These are phyloP conservation scores for Trametes polyzona DNA, from an alignment of 1,284 basidiomycete genomes.

Conservation along the genomic window DNA sequence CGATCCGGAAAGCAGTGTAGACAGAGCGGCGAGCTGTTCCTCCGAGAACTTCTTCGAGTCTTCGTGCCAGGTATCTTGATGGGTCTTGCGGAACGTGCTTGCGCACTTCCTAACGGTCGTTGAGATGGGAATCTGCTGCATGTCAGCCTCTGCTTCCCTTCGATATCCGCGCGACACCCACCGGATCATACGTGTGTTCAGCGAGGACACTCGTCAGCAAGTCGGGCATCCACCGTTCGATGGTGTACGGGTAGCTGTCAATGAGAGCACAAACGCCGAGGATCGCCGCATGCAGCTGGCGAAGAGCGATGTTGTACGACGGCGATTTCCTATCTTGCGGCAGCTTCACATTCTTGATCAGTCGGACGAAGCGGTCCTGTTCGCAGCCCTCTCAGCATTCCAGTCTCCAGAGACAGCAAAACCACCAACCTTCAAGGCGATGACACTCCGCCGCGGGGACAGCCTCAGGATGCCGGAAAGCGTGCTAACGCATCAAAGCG, in stretches of 20 bases:
- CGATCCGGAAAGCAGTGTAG: conserved; percentile 72
- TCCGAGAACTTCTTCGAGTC: conserved; percentile 77
- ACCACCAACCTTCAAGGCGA: conserved; percentile 61
- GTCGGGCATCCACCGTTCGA: conserved; percentile 85
- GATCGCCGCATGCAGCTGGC: conserved; percentile 79
- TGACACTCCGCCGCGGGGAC: conserved; percentile 75
- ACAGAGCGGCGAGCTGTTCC: conserved; percentile 71
- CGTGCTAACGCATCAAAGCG: conserved; percentile 51
- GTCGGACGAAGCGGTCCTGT: conserved; percentile 69
- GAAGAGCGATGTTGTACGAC: conserved; percentile 63
- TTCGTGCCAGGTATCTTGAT: conserved; percentile 86
- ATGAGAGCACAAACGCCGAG: conserved; percentile 80
- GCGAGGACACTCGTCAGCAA: conserved; percentile 71
- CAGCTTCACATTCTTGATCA: conserved; percentile 62
- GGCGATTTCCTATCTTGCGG: conserved; percentile 57
- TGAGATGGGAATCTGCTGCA: conserved; percentile 67
- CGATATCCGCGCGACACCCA: conserved; percentile 26
- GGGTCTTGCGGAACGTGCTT: conserved; percentile 76
- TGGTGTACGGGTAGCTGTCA: conserved; percentile 84
- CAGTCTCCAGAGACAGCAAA: background rate
- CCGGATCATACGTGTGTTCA: conserved; percentile 84
- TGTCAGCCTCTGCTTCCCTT: background rate
- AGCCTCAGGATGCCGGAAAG: conserved; percentile 81
- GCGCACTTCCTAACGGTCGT: conserved; percentile 75
- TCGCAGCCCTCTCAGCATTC: conserved; percentile 1